Conservation (phyloP, 2,329 filamentous ascomycete species). For the Aspergillus pseudoterreus region DNA sequence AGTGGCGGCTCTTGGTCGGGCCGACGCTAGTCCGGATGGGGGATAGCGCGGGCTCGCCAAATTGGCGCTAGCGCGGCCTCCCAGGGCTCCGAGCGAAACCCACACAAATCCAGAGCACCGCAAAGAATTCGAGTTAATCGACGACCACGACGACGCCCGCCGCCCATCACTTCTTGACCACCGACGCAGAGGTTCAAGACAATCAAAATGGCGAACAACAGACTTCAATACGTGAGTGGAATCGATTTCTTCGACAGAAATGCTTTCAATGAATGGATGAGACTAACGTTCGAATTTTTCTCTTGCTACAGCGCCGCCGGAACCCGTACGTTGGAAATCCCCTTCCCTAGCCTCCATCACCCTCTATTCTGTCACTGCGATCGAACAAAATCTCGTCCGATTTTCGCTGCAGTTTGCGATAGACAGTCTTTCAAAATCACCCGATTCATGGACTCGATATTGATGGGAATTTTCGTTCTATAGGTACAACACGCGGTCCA, state of each 20-base stretch:
- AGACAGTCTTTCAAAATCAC: neutral
- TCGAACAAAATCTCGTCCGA: conserved; percentile 6
- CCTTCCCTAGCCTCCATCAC: conserved; percentile 14
- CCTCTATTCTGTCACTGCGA: conserved; percentile 19
- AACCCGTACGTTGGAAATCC: conserved; percentile 64
- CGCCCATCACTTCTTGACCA: conserved; percentile 38
- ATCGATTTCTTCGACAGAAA: neutral
- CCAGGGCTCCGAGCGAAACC: conserved; percentile 40
- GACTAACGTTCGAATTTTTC: neutral
- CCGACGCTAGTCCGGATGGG: conserved; percentile 19
- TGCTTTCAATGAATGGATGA: neutral
- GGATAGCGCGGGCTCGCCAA: conserved; percentile 34
- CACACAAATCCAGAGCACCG: conserved; percentile 42
- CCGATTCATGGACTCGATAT: conserved; percentile 16
- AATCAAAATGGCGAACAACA: conserved; percentile 52
- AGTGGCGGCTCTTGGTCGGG: conserved; percentile 32
- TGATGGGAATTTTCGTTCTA: conserved; percentile 27
- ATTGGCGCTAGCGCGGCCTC: conserved; percentile 33
- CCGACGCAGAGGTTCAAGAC: conserved; percentile 40
- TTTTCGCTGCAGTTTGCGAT: conserved; percentile 9
- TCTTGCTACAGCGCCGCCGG: conserved; percentile 60
- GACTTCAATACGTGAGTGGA: conserved; percentile 48
- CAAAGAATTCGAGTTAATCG: conserved; percentile 37
- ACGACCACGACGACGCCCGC: conserved; percentile 39
- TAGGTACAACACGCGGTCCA: conserved; percentile 97